These are phyloP conservation scores for Pseudozyma flocculosa DNA, from an alignment of 1,284 basidiomycete genomes.

Conservation along the genomic window DNA sequence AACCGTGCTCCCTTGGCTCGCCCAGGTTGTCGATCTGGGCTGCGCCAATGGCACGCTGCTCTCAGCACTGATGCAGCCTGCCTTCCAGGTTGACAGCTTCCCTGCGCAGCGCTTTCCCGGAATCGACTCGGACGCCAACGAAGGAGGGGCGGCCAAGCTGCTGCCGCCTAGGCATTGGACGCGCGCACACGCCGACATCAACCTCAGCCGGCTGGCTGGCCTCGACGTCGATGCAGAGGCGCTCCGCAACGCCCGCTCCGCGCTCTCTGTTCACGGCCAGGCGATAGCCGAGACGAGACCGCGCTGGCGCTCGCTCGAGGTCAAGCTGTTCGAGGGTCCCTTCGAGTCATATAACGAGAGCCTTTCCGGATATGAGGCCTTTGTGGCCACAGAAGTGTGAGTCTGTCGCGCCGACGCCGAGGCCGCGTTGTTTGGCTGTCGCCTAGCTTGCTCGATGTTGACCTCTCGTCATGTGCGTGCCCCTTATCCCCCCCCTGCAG, in stretches of 20 bases:
- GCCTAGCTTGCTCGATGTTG: background rate
- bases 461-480: too few species aligned
- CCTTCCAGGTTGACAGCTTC: slow-evolving; percentile 37
- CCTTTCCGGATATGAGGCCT: slow-evolving; percentile 75
- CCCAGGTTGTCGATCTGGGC: slow-evolving; percentile 32
- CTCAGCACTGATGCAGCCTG: slow-evolving; percentile 35
- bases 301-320: slow-evolving; percentile 37
- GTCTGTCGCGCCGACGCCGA: too few species aligned
- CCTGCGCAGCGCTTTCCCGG: slow-evolving; percentile 35
- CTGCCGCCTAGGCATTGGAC: slow-evolving; percentile 33
- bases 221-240: slow-evolving; percentile 42
- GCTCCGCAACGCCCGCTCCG: slow-evolving; percentile 29
- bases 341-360: slow-evolving; percentile 73
- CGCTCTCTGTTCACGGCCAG: slow-evolving; percentile 32
- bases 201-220: slow-evolving; percentile 24
- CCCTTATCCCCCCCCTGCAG: too few species aligned
- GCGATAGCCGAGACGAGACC: slow-evolving; percentile 28
- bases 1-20: too few species aligned
- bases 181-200: slow-evolving; percentile 32
- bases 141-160: slow-evolving; percentile 6
- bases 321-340: slow-evolving; percentile 65
- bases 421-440: background rate
- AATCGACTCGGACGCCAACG: slow-evolving; percentile 7
- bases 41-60: slow-evolving; percentile 37
- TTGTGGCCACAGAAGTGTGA: slow-evolving; percentile 82